Evolutionary conservation across 2,329 filamentous ascomycete species (phyloP).

Genomic region (Sclerotinia glacialis): DNA sequence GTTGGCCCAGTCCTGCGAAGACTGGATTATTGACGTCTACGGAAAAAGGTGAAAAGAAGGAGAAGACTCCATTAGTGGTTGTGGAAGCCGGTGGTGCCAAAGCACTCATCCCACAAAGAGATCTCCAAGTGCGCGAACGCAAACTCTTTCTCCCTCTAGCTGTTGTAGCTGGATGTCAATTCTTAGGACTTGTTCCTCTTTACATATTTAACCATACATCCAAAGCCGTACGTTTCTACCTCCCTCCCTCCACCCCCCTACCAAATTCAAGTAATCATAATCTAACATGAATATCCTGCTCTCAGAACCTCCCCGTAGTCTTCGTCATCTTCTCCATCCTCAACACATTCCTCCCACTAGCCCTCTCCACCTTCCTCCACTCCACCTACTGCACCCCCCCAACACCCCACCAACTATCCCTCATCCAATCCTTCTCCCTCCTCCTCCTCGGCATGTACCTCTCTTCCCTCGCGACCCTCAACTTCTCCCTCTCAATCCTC

Average conservation of each 20-base stretch:
- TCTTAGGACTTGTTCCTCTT: conserved; percentile 75
- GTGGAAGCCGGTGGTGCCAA: conserved; percentile 29
- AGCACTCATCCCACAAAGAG: conserved; percentile 31
- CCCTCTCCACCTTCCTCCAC: conserved; percentile 55
- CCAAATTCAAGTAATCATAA: background rate
- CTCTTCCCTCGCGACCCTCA: conserved; percentile 88
- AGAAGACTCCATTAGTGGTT: conserved; percentile 37
- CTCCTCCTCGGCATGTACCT: conserved; percentile 88
- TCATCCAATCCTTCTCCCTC: conserved; percentile 90
- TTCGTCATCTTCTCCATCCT: conserved; percentile 57
- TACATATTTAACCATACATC: conserved; percentile 80
- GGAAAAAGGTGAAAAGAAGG: conserved; percentile 34
- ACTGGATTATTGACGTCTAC: conserved; percentile 18
- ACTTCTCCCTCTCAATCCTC: conserved; percentile 87
- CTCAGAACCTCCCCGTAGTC: conserved; percentile 56
- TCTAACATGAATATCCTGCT: conserved; percentile 2
- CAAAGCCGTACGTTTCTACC: conserved; percentile 50
- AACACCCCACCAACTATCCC: conserved; percentile 66
- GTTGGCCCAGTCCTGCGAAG: conserved; percentile 42
- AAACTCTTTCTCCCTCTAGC: conserved; percentile 70
- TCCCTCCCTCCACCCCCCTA: background rate
- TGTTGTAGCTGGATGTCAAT: conserved; percentile 70
- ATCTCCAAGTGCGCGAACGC: conserved; percentile 41
- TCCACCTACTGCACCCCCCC: conserved; percentile 47
- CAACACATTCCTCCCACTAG: conserved; percentile 55